These are phyloP conservation scores for Yamadazyma buinensis DNA, from an alignment of 1,139 yeast species.

Conservation along the genomic window DNA sequence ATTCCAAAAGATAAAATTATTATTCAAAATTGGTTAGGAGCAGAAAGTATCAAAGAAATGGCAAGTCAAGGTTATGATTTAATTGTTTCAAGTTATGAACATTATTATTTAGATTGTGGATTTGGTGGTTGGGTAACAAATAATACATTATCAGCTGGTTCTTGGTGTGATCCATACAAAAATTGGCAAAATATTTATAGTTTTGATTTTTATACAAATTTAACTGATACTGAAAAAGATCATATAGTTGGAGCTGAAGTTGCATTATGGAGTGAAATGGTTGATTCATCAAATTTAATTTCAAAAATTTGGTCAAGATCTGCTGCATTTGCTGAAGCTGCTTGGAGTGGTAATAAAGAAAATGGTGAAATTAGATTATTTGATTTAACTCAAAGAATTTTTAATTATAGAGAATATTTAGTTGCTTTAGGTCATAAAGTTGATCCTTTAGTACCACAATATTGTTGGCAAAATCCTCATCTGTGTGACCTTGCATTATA, in stretches of 20 bases:
- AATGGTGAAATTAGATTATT: constrained; percentile 29
- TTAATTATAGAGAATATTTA: constrained; percentile 42
- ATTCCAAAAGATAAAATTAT: constrained; percentile 18
- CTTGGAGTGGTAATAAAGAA: constrained; percentile 43
- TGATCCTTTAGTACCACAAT: constrained; percentile 39
- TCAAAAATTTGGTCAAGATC: constrained; percentile 46
- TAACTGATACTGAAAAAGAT: constrained; percentile 28
- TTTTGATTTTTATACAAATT: constrained; percentile 32
- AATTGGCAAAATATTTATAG: constrained; percentile 43
- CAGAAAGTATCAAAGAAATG: constrained; percentile 24
- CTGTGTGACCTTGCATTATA: constrained; percentile 30
- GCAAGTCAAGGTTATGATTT: constrained; percentile 40
- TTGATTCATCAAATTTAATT: constrained; percentile 35
- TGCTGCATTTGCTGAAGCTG: constrained; percentile 45
- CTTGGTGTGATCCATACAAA: constrained; percentile 52
- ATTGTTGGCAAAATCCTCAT: constrained; percentile 38
- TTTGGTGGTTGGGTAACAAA: constrained; percentile 41
- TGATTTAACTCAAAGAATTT: constrained; percentile 36
- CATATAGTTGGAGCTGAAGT: constrained; percentile 45
- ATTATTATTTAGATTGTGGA: constrained; percentile 47
- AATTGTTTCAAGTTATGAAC: constrained; percentile 34
- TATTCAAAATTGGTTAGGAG: constrained; percentile 41
- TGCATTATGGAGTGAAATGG: constrained; percentile 46
- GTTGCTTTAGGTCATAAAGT: constrained; percentile 36
- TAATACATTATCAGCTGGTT: constrained; percentile 41